Base-by-base conservation (phyloP, 2,329 filamentous ascomycete genomes). In the Fusarium algeriense region DNA sequence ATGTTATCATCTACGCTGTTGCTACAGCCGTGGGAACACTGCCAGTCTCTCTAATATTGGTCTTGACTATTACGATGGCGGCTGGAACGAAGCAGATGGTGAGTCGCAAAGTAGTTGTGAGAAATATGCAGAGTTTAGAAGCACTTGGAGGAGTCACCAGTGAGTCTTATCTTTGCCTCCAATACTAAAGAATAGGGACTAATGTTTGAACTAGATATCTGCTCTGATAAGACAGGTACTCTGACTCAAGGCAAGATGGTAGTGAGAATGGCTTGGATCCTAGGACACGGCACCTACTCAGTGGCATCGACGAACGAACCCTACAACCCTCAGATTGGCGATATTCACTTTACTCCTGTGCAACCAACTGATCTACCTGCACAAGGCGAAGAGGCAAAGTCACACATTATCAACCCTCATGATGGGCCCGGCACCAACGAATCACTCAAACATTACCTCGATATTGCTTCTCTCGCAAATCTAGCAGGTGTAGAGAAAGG, bases 381-480 rank as follows among this genome's bases (percentile, higher is more conserved):
- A 7, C 53, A 52, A 17, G 66, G 70, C 3, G 48, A 48, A 32
- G 70, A 76, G 6, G 69, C 64, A n/a, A 79, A 78, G 41, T 75
- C 78, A 60, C 76, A 78, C 8, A 43, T 48, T 7, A 62, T 78
- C 20, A 54, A 77, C 12, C 65, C 77, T 3, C 57, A 74, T 3
- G 72, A 81, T 15, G 77, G 83, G 2, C 74, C 87, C 5, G 66
- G 84, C 26, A 77, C 83, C 30, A 86, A 87, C 61, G 63, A 79
- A 7, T 75, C 79, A 2, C 80, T 92, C 6, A 81, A 85, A 68
- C 82, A 87, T 10, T 91, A 88, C 72, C 84, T 92, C 41, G 87
- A 90, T 60, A 85, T 91, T 35, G 88, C 90, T 8, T 87, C 90
- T 1, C 84, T 92, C 52, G 90, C 90, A 30, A 92, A 93, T 74